Evolutionary conservation across 768 basidiomycete species (phyloP).

Genomic region (Boletus subcaerulescens): DNA sequence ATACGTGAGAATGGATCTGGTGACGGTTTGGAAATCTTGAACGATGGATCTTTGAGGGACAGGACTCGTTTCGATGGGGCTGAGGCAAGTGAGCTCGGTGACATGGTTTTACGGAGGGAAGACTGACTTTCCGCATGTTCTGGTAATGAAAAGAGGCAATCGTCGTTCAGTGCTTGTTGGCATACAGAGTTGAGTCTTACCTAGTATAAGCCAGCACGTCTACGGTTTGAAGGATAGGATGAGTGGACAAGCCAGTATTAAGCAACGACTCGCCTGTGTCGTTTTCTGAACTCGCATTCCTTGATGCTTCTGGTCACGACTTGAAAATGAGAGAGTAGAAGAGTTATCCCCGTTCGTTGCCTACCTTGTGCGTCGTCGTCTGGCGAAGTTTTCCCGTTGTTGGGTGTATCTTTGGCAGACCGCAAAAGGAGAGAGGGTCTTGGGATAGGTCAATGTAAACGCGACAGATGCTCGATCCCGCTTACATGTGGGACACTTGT

Average conservation of each 20-base stretch:
- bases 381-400: slow-evolving; percentile 70
- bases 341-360: slow-evolving; percentile 2
- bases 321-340: slow-evolving; percentile 28
- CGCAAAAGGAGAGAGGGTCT: slow-evolving; percentile 58
- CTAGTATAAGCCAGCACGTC: slow-evolving; percentile 79
- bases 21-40: slow-evolving; percentile 96
- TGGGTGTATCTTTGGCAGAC: slow-evolving; percentile 63
- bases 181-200: slow-evolving; percentile 37
- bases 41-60: slow-evolving; percentile 78
- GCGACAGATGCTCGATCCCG: not conserved
- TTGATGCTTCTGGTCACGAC: slow-evolving; percentile 47
- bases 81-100: slow-evolving; percentile 28
- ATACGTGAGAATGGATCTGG: slow-evolving; percentile 78
- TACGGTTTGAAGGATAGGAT: slow-evolving; percentile 91
- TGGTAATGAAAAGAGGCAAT: slow-evolving; percentile 65
- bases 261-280: slow-evolving; percentile 80
- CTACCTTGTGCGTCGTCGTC: slow-evolving; percentile 97
- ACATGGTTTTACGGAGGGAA: not conserved
- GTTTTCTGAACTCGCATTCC: slow-evolving; percentile 71
- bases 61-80: slow-evolving; percentile 83
- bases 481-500: slow-evolving; percentile 87
- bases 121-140: slow-evolving; percentile 69
- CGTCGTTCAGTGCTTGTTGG: not conserved
- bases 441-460: slow-evolving; percentile 47
- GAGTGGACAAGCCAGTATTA: slow-evolving; percentile 84